phyloP scores from a whole-genome alignment of 257 asterid genomes.

The Nicotiana tabacum region DNA sequence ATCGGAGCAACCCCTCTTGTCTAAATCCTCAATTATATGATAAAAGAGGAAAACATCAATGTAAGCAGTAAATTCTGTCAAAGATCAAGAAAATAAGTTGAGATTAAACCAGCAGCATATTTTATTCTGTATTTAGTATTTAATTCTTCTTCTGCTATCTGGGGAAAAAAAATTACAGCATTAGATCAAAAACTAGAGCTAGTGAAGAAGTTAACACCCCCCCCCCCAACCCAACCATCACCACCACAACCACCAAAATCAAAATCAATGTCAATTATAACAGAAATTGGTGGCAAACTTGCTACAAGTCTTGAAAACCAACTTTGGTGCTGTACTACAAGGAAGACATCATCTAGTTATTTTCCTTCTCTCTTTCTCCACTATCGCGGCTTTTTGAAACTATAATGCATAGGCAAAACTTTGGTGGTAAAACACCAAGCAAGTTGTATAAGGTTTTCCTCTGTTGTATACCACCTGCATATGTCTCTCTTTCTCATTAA shows the following conservation, averaged over 20 bases:
- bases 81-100: not conserved
- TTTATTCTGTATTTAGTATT: not conserved
- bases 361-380: too few relatives aligned
- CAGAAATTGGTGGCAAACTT: not conserved
- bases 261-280: not conserved
- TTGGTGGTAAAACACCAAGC: not conserved
- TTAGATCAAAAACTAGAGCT: not conserved
- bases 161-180: not conserved
- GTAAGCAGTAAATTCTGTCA: not conserved
- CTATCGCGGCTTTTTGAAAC: too few relatives aligned
- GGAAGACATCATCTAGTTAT: not conserved
- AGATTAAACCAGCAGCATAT: not conserved
- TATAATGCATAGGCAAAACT: not conserved
- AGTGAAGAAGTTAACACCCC: not conserved
- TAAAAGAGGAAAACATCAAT: not conserved
- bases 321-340: not conserved
- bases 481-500: not conserved
- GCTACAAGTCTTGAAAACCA: not conserved
- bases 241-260: not conserved
- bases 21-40: not conserved
- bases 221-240: too few relatives aligned
- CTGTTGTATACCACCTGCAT: not conserved
- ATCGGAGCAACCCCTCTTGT: too few relatives aligned
- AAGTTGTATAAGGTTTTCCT: not conserved
- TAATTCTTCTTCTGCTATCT: not conserved